Conservation (phyloP, 345 rosid genomes). For the Euclidium syriacum region DNA sequence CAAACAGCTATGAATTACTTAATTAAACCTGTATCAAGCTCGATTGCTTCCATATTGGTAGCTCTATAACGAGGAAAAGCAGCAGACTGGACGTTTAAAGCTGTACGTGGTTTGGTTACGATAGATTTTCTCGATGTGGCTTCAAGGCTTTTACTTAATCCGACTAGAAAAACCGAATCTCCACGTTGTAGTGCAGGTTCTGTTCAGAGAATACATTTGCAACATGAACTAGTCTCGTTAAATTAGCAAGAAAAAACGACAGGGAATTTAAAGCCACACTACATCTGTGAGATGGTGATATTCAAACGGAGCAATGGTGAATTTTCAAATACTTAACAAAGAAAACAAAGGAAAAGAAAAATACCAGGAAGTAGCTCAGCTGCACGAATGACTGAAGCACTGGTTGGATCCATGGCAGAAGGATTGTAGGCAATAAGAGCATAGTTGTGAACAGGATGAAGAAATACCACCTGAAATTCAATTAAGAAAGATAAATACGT, state of each 20-base stretch:
- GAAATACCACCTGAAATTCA: conserved; percentile 77
- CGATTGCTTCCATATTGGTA: conserved; percentile 92
- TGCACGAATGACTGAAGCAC: conserved; percentile 70
- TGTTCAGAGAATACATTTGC: conserved; percentile 27
- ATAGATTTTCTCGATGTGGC: conserved; percentile 89
- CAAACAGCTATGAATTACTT: conserved; percentile 19
- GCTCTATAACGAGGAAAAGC: conserved; percentile 95
- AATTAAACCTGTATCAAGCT: conserved; percentile 96
- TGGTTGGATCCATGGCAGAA: conserved; percentile 61
- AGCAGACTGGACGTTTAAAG: conserved; percentile 79
- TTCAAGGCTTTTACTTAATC: conserved; percentile 82
- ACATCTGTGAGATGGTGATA: background rate
- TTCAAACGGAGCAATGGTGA: conserved; percentile 4
- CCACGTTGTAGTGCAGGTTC: conserved; percentile 87
- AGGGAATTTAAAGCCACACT: background rate
- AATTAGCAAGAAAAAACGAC: background rate
- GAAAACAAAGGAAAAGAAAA: conserved; percentile 2
- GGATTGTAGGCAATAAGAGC: conserved; percentile 93
- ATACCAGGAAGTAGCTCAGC: conserved; percentile 90
- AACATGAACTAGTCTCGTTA: background rate
- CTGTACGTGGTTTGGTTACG: conserved; percentile 87
- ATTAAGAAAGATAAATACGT: conserved; percentile 14
- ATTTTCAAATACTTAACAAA: background rate
- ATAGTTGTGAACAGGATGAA: conserved; percentile 95
- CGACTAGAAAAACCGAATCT: conserved; percentile 86